Percentiles rank a stretch among this genome's conserved stretches.
These are phyloP conservation scores for Canariomyces notabilis DNA, from an alignment of 2,329 filamentous ascomycete species.

Conservation along the genomic window DNA sequence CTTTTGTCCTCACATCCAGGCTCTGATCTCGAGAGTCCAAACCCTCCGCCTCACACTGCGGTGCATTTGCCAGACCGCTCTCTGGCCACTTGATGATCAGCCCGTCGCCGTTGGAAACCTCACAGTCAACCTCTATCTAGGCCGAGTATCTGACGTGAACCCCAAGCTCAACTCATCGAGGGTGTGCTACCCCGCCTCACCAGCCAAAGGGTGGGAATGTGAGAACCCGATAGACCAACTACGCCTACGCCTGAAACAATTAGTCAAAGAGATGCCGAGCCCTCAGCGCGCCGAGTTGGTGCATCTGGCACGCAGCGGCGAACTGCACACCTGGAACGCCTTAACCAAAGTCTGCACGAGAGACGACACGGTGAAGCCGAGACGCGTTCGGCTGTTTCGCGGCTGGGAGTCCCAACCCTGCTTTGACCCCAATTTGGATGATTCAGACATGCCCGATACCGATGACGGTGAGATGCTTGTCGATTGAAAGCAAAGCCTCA, in stretches of 20 bases:
- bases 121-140: conserved; percentile 16
- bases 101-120: conserved; percentile 13
- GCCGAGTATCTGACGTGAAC: conserved; percentile 16
- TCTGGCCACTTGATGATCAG: conserved; percentile 2
- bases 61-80: conserved; percentile 14
- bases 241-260: conserved; percentile 2
- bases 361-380: conserved; percentile 7
- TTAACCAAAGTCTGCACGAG: conserved; percentile 10
- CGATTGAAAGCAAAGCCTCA: too few relatives aligned
- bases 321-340: conserved; percentile 20
- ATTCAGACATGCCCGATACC: neutral
- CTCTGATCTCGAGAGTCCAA: conserved; percentile 11
- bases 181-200: conserved; percentile 4
- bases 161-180: conserved; percentile 20
- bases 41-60: conserved; percentile 11
- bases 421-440: neutral
- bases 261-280: conserved; percentile 10
- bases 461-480: neutral
- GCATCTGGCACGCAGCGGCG: conserved; percentile 16
- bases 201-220: conserved; percentile 3
- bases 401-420: neutral
- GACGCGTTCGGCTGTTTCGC: conserved; percentile 1
- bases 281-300: conserved; percentile 15
- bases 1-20: conserved; percentile 13
- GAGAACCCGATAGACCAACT: conserved; percentile 9